Conservation (phyloP, 352 stramenopile species). For the Stramenopiles sp. region DNA sequence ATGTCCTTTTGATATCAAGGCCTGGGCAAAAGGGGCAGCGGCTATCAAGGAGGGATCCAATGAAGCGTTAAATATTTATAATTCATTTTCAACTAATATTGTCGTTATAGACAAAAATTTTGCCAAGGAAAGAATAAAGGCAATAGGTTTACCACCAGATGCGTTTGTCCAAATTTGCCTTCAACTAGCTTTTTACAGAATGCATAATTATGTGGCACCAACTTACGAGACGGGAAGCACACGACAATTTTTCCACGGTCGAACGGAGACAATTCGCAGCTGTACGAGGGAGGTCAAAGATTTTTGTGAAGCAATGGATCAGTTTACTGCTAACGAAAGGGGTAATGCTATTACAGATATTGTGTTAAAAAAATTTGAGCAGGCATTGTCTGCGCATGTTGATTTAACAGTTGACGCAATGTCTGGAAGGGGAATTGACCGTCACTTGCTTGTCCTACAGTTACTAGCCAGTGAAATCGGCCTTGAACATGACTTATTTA, state of each 20-base stretch:
- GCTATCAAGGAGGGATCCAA: no score
- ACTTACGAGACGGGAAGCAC: constrained; percentile 91
- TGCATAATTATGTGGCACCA: constrained; percentile 43
- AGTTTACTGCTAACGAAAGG: constrained; percentile 30
- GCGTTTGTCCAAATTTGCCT: constrained; percentile 68
- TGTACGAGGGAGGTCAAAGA: constrained; percentile 59
- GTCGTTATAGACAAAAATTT: constrained; percentile 61
- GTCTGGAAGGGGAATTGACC: constrained; percentile 68
- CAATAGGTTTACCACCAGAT: constrained; percentile 66
- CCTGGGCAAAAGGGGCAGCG: no score
- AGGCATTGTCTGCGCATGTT: constrained; percentile 66
- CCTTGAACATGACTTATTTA: constrained; percentile 54
- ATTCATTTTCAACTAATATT: no score
- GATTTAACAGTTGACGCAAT: constrained; percentile 59
- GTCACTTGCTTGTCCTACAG: constrained; percentile 82
- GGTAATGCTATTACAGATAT: constrained; percentile 24
- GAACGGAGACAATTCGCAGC: constrained; percentile 70
- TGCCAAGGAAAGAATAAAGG: constrained; percentile 66
- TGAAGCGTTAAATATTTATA: no score
- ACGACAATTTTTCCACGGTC: constrained; percentile 84
- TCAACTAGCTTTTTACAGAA: constrained; percentile 56
- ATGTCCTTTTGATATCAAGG: no score
- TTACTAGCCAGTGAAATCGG: constrained; percentile 69
- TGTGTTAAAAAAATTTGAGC: constrained; percentile 61
- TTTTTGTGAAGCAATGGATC: constrained; percentile 68